Conservation (phyloP, 139 green algal genomes). For the Volvox africanus region DNA sequence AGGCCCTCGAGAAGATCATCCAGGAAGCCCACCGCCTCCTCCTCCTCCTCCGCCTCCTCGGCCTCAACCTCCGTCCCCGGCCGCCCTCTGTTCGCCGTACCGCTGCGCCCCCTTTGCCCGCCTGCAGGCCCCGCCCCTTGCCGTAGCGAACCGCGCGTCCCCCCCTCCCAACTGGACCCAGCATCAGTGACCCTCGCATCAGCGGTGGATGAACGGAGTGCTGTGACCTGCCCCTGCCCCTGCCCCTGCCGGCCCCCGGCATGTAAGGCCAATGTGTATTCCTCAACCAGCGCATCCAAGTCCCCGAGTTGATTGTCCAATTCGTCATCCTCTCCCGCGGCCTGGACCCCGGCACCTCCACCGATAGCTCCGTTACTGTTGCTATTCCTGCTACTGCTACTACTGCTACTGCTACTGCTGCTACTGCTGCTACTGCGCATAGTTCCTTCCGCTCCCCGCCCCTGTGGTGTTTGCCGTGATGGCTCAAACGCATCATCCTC, state of each 20-base stretch:
- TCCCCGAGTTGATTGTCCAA: background rate
- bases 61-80: background rate
- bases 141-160: too few species aligned
- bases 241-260: background rate
- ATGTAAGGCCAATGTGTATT: background rate
- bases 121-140: too few species aligned
- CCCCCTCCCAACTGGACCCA: too few species aligned
- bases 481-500: background rate
- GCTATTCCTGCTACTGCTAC: too few species aligned
- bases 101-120: too few species aligned
- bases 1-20: slow-evolving; percentile 30
- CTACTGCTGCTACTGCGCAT: too few species aligned
- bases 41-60: background rate
- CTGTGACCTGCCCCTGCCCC: slow-evolving; percentile 30
- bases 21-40: background rate
- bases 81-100: slow-evolving; percentile 3
- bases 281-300: slow-evolving; percentile 18
- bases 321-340: background rate
- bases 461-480: background rate
- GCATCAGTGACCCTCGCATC: too few species aligned
- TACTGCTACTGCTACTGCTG: too few species aligned
- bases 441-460: too few species aligned
- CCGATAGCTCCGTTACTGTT: background rate
- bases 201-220: too few species aligned
- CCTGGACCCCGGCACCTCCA: background rate